Evolutionary conservation across 805 yeast genomes (phyloP), one percentile per base, ranked within the genome.

Genomic region (Ogataea nakhonphanomensis): DNA sequence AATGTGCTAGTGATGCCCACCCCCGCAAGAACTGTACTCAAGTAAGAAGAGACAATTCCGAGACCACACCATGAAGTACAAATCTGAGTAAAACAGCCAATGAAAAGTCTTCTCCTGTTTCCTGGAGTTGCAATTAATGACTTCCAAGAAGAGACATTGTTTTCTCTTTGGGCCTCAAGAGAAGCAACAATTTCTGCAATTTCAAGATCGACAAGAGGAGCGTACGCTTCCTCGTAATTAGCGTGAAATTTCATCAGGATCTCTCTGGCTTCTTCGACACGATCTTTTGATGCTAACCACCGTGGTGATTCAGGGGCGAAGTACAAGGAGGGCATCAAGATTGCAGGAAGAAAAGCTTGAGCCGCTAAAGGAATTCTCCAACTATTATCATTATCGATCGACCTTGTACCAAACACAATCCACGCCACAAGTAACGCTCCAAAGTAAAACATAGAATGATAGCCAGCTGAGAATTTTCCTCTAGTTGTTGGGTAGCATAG

Each of bases 1-100:
- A 57, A 56, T 14, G 68, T 59, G 8, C 62, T 64, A 35, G 75
- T 74, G 51, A 76, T 70, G 41, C 82, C 81, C 54, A 77, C 74
- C 11, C 77, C 66, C 43, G 58, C 53, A 47, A 77, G 64, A 12
- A 78, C 81, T 66, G 22, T 51, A 33, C 22, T 63, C 41, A 72
- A 53, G 53, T 71, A 71, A 59, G 69, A 71, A 2, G 72, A 64
- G 13, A 71, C 70, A 39, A 71, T 57, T 38, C 72, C 74, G 45
- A 67, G 69, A 48, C 77, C 77, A n/a, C 69, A 62, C 33, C 66
- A 58, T 40, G 66, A 70, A 57, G 58, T 57, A 41, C 66, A 49
- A 23, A 52, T 44, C 14, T 63, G 63, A 7, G 65, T 49, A 36
- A 57, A 51, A 22, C 52, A 27, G 27, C 56, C 51, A 43, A 67